Evolutionary conservation across 2,329 filamentous ascomycete species (phyloP).

Genomic region (Cordyceps cateniannulata): DNA sequence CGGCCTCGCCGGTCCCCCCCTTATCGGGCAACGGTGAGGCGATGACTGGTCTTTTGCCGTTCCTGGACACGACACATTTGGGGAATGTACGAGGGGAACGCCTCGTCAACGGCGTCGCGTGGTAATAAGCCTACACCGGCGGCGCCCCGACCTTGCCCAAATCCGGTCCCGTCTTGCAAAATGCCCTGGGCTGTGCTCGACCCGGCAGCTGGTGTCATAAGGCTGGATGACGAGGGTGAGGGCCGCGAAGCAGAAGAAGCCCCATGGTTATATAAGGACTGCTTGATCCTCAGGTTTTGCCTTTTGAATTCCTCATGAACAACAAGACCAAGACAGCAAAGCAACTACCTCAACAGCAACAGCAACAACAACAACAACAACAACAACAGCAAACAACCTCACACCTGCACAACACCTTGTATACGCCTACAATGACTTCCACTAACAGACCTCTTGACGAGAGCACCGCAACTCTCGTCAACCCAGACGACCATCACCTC

Average conservation of each 20-base stretch:
- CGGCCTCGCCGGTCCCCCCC: neutral
- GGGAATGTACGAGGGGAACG: neutral
- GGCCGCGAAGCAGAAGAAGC: neutral
- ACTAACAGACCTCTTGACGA: neutral
- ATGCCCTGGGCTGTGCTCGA: neutral
- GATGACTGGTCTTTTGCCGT: neutral
- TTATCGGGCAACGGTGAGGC: too few species aligned
- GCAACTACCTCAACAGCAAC: neutral
- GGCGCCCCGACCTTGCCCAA: neutral
- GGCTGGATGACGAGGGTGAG: neutral
- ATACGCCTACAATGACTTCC: neutral
- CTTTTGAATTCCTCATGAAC: neutral
- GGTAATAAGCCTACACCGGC: neutral
- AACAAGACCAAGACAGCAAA: neutral
- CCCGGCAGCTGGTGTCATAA: neutral
- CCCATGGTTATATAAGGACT: neutral
- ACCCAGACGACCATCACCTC: neutral
- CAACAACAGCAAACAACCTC: neutral
- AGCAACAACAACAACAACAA: neutral
- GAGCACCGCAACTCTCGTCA: slow-evolving; percentile 1
- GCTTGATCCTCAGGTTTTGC: neutral
- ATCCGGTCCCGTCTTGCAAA: neutral
- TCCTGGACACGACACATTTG: neutral
- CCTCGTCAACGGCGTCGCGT: neutral
- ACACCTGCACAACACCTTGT: too few species aligned